Evolutionary conservation across 208 protist genomes (phyloP), one percentile per base, ranked within the genome.

Genomic region (Angomonas ambiguus): DNA sequence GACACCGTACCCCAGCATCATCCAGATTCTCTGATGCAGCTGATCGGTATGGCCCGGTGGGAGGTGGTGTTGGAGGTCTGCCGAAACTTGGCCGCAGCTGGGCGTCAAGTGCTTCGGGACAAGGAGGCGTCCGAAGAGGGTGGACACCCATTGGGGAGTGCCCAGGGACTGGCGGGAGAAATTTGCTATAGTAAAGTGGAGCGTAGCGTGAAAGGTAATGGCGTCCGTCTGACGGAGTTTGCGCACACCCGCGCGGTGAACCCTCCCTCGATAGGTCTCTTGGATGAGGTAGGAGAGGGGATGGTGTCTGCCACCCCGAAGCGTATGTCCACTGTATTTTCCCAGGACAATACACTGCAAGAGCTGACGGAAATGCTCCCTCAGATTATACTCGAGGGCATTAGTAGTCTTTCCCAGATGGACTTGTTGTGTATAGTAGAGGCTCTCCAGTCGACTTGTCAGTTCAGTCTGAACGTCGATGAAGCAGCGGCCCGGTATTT

Each of bases 341-440:
- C 65, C 13, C 65, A 67, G 13, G 62, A 64, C 53, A 58, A 66
- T 30, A 32, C 45, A 31, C 81, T 91, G 35, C 56, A 72, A 13
- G 67, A 81, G 41, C 69, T 95, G 2, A 75, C 77, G 18, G 69
- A 77, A 53, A 33, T 69, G 13, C 74, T 95, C 32, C 80, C 84
- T 1, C 65, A 76, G 59, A 72, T 84, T 1, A 72, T 59, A n/a
- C 76, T 94, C 6, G 45, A 56, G 20, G 81, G 87, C 0, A 74
- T 94, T 13, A 76, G 66, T 49, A 82, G 74, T 51, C 53, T 71
- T 5, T 83, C 77, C 30, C 83, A 91, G 61, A 59, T 93, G 22
- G 69, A 56, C n/a, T 66, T 96, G 60, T 66, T 93, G 28, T 91
- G 80, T 71, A 79, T 93, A 34, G 57, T 96, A 59, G 76, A 91